Percentiles rank a stretch among this genome's conserved stretches.
These are phyloP conservation scores for Paraphoma chrysanthemicola DNA, from an alignment of 2,329 filamentous ascomycete genomes.

Conservation along the genomic window DNA sequence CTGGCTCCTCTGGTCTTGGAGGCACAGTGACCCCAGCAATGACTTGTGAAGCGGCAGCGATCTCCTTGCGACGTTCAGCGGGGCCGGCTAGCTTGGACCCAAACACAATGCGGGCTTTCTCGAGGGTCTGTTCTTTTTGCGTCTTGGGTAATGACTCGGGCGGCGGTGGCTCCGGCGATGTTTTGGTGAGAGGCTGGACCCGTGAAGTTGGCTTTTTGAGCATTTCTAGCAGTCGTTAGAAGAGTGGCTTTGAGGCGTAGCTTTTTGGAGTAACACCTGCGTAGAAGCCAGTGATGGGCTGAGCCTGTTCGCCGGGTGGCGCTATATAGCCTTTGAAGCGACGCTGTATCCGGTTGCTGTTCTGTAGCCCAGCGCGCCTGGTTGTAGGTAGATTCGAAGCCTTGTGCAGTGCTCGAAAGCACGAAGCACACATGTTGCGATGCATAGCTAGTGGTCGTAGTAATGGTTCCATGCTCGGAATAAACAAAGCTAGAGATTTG, in stretches of 20 bases:
- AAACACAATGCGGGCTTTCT: conserved; percentile 75
- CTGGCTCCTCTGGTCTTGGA: conserved; percentile 84
- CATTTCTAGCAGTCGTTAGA: conserved; percentile 44
- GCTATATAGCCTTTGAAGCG: conserved; percentile 47
- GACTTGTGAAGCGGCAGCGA: conserved; percentile 65
- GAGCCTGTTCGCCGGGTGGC: conserved; percentile 45
- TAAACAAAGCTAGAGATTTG: background rate
- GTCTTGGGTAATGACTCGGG: conserved; percentile 52
- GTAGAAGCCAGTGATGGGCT: conserved; percentile 48
- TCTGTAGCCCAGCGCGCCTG: conserved; percentile 36
- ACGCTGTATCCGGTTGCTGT: conserved; percentile 43
- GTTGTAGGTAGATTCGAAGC: conserved; percentile 1
- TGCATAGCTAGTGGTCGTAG: conserved; percentile 26
- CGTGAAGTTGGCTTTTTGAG: conserved; percentile 37
- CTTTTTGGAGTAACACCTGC: conserved; percentile 27
- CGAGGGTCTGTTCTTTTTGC: conserved; percentile 62
- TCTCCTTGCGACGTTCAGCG: conserved; percentile 68
- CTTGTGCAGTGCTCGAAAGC: conserved; percentile 23
- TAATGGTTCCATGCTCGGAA: conserved; percentile 22
- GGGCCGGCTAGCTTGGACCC: conserved; percentile 80
- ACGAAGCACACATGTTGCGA: conserved; percentile 33
- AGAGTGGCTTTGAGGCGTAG: background rate
- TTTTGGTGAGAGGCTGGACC: conserved; percentile 39
- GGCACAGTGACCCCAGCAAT: conserved; percentile 85
- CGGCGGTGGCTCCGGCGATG: conserved; percentile 40